phyloP scores from a whole-genome alignment of 345 rosid genomes.

The Chamaenerion angustifolium region DNA sequence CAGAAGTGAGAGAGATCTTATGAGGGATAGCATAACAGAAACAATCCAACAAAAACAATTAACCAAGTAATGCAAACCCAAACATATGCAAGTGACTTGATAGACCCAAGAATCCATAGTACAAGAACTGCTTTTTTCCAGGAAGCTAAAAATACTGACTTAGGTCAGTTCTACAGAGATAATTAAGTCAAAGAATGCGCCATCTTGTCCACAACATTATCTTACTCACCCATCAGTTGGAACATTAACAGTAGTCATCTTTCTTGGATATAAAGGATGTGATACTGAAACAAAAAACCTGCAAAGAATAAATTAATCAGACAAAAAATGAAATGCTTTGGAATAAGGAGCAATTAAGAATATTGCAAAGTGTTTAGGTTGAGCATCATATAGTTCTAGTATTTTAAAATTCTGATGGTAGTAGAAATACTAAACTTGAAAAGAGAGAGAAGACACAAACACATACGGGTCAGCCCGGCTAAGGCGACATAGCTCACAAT shows the following conservation, averaged over 20 bases:
- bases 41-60: no score
- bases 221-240: slow-evolving; percentile 69
- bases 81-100: no score
- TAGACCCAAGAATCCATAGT: no score
- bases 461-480: slow-evolving; percentile 86
- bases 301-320: slow-evolving; percentile 8
- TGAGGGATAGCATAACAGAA: no score
- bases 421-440: not conserved
- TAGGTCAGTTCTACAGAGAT: no score
- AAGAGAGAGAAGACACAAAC: not conserved
- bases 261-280: slow-evolving; percentile 60
- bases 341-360: not conserved
- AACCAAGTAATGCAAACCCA: no score
- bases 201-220: no score
- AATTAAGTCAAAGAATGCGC: no score
- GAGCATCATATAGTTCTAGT: not conserved
- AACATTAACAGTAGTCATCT: slow-evolving; percentile 33
- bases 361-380: not conserved
- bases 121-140: no score
- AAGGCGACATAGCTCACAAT: slow-evolving; percentile 75
- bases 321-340: slow-evolving; percentile 3
- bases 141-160: no score
- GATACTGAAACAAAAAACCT: slow-evolving; percentile 66
- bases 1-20: no score
- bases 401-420: not conserved